phyloP scores from a whole-genome alignment of 2,329 filamentous ascomycete species.

The Septoria linicola region DNA sequence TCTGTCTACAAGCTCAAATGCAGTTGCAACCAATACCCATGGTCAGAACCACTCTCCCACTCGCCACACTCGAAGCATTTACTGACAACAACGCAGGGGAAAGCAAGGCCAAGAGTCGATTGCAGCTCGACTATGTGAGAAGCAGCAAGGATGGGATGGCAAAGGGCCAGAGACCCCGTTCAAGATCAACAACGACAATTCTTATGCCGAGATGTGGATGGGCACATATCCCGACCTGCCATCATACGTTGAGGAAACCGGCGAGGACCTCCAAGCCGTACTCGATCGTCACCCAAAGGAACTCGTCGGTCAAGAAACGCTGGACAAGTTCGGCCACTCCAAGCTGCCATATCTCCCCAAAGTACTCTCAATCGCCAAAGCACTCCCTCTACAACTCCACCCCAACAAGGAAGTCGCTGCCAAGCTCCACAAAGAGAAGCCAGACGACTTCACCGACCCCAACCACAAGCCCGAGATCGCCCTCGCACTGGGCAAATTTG shows the following conservation, averaged over 20 bases:
- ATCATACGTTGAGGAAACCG: slow-evolving; percentile 61
- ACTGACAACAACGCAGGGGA: slow-evolving; percentile 50
- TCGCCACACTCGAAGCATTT: too few relatives aligned
- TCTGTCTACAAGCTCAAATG: slow-evolving; percentile 56
- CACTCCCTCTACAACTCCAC: slow-evolving; percentile 72
- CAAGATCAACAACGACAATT: slow-evolving; percentile 61
- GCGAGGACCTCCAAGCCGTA: slow-evolving; percentile 63
- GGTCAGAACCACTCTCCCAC: neutral
- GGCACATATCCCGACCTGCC: slow-evolving; percentile 72
- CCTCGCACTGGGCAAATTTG: slow-evolving; percentile 67
- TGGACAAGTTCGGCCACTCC: slow-evolving; percentile 59
- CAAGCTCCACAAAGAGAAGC: slow-evolving; percentile 63
- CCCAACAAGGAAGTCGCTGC: slow-evolving; percentile 67
- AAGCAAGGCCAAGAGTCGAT: slow-evolving; percentile 65
- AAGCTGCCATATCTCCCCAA: slow-evolving; percentile 74
- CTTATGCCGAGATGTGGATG: slow-evolving; percentile 72
- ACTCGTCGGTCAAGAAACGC: slow-evolving; percentile 62
- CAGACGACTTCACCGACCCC: slow-evolving; percentile 65
- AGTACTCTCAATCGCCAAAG: slow-evolving; percentile 72
- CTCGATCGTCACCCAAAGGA: slow-evolving; percentile 61
- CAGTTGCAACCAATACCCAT: slow-evolving; percentile 62
- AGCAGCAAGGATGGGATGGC: slow-evolving; percentile 56
- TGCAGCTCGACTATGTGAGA: slow-evolving; percentile 63
- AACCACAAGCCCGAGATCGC: slow-evolving; percentile 84
- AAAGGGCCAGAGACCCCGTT: slow-evolving; percentile 50